These are phyloP conservation scores for Sporisorium sorghi DNA, from an alignment of 1,284 basidiomycete species.

Conservation along the genomic window DNA sequence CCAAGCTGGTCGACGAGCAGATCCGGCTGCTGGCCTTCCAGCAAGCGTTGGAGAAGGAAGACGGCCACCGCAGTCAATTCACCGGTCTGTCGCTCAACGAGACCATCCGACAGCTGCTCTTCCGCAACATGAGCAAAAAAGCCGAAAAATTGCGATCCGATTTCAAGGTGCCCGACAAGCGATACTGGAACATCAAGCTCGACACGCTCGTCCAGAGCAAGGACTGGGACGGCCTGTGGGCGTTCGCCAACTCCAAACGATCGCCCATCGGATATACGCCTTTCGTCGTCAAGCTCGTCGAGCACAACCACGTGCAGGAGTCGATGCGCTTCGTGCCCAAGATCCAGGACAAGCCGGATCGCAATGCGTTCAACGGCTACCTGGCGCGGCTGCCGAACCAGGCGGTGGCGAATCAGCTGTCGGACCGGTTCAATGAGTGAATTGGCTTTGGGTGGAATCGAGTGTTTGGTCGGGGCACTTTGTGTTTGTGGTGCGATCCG, in stretches of 20 bases:
- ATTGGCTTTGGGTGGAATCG: too few relatives aligned
- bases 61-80: constrained; percentile 72
- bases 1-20: constrained; percentile 93
- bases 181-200: constrained; percentile 59
- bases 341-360: constrained; percentile 56
- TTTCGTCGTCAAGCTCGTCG: constrained; percentile 55
- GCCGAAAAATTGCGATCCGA: constrained; percentile 65
- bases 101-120: constrained; percentile 61
- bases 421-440: constrained; percentile 37
- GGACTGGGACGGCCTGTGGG: constrained; percentile 60
- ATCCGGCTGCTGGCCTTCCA: constrained; percentile 81
- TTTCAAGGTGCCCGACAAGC: constrained; percentile 62
- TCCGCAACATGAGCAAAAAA: constrained; percentile 55
- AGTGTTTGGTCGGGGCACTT: too few relatives aligned
- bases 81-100: constrained; percentile 58
- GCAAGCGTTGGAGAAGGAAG: constrained; percentile 86
- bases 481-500: background rate
- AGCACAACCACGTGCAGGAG: constrained; percentile 56
- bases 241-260: constrained; percentile 71
- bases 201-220: constrained; percentile 48
- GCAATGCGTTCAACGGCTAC: constrained; percentile 37
- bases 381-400: constrained; percentile 32
- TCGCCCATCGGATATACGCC: constrained; percentile 87
- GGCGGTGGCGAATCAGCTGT: constrained; percentile 37
- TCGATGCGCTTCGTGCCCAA: constrained; percentile 56